Evolutionary conservation across 176 grass and related monocot genomes (phyloP).

Genomic region (Calamus simplicifolius): DNA sequence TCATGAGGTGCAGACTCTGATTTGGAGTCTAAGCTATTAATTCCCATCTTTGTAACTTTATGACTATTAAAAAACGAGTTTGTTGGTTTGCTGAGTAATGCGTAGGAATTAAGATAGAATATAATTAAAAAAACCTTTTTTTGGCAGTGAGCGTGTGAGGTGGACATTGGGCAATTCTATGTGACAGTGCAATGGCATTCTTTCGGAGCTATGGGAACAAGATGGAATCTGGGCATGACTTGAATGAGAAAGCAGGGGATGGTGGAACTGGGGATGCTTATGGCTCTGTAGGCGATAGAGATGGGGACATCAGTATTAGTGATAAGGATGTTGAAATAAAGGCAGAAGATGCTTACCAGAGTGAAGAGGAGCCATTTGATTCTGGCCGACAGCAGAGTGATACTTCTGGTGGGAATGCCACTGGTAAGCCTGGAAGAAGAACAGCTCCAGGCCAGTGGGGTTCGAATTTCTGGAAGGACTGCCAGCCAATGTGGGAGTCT

Average conservation of each 20-base stretch:
- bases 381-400: conserved; percentile 12
- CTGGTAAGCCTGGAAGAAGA: conserved; percentile 34
- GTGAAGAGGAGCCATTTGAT: conserved; percentile 43
- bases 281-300: conserved; percentile 36
- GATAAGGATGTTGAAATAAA: conserved; percentile 74
- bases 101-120: no score
- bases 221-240: conserved; percentile 65
- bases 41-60: no score
- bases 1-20: no score
- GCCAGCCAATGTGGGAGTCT: conserved; percentile 26
- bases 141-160: no score
- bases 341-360: conserved; percentile 50
- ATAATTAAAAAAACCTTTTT: no score
- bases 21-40: no score
- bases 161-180: conserved; percentile 19
- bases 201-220: conserved; percentile 76
- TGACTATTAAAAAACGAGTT: no score
- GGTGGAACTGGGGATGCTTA: conserved; percentile 21
- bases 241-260: conserved; percentile 71
- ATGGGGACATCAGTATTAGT: conserved; percentile 45
- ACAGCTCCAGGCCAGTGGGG: conserved; percentile 46
- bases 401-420: conserved; percentile 23
- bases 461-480: conserved; percentile 74
- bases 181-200: conserved; percentile 67
- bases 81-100: no score